A percentile compares a stretch with the other conserved stretches of the same genome.
phyloP scores from a whole-genome alignment of 148 eudicot species.

The Camellia granthamiana region DNA sequence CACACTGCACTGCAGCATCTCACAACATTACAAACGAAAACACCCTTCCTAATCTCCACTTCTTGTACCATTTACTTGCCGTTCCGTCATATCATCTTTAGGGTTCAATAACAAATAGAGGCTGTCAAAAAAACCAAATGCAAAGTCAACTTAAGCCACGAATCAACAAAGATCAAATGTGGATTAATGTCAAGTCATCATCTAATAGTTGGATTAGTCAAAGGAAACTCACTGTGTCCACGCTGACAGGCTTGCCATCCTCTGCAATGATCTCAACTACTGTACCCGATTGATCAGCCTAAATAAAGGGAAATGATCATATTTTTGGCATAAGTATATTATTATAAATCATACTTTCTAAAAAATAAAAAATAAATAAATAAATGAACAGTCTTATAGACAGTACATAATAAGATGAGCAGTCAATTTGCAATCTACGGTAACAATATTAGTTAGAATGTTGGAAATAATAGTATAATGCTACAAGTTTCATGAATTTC shows the following conservation, averaged over 20 bases:
- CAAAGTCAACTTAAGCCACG: no score
- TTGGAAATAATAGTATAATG: neutral
- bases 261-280: conserved; percentile 45
- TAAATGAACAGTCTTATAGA: neutral
- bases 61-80: neutral
- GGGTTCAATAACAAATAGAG: conserved; percentile 47
- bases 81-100: neutral
- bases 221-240: conserved; percentile 35
- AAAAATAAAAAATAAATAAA: neutral
- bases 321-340: neutral
- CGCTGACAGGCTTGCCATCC: conserved; percentile 51
- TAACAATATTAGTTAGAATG: neutral
- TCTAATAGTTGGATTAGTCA: neutral
- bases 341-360: neutral
- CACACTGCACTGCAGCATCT: neutral
- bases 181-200: neutral
- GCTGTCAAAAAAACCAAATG: conserved; percentile 34
- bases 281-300: conserved; percentile 64
- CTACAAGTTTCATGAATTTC: neutral
- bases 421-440: neutral
- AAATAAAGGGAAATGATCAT: neutral
- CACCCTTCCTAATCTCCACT: neutral
- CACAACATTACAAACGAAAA: neutral
- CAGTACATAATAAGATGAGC: no score
- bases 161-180: neutral